Evolutionary conservation across 495 filamentous ascomycete genomes (phyloP), one percentile per base, ranked within the genome.

Genomic region (Hypoxylon cercidicola): DNA sequence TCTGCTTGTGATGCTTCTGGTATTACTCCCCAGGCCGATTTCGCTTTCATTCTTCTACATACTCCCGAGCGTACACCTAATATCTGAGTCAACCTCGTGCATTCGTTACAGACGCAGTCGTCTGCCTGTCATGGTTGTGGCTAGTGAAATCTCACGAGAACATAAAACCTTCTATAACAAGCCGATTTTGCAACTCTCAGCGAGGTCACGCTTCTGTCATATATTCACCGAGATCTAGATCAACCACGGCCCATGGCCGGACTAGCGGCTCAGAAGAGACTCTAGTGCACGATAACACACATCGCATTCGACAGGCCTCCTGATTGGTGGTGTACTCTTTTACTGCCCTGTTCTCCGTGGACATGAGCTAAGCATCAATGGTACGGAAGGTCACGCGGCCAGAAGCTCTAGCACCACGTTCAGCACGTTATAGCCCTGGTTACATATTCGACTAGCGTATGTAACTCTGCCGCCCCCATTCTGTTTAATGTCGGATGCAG

Each of bases 271-370:
- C 47, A 47, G 34, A 55, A 48, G 37, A 50, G 35, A 47, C 21
- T 53, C 68, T 69, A 56, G 72, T 50, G 58, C 46, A 58, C 76
- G 78, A 78, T 79, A 78, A 78, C 62, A 59, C 53, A 51, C 15
- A 19, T 59, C 39, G 32, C 51, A 48, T 61, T 54, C 59, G 55
- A 58, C 34, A 21, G 37, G 48, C 3, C 13, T 30, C 59, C 23
- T 78, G 71, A 79, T 81, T 81, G 77, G 78, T 66, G 43, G 64
- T 51, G 37, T 53, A 46, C 49, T 79, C 60, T 74, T 78, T 81
- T 70, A 81, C 78, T 75, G 64, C 68, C 72, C 41, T 25, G 55
- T 69, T 75, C 5, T 72, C 47, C 60, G 34, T 43, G 54, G 43
- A 50, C 20, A 44, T 25, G 19, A 41, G 25, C 55, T 44, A 51